These are phyloP conservation scores for Tremella fuciformis DNA, from an alignment of 768 basidiomycete genomes.

Conservation along the genomic window DNA sequence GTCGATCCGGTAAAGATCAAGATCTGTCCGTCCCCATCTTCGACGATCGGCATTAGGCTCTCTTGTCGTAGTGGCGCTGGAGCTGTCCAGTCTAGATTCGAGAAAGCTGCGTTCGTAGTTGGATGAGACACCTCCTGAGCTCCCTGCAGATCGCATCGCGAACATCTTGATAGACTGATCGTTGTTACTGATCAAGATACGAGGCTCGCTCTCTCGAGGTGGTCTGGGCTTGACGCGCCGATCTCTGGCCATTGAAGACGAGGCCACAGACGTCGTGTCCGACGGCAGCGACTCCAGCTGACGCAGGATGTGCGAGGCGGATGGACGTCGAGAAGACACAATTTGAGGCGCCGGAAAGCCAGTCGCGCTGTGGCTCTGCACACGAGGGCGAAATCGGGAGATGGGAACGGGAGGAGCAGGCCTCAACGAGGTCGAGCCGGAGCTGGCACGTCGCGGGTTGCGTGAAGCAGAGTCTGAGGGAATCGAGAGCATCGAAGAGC, in stretches of 20 bases:
- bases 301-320: conserved; percentile 6
- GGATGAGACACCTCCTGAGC: not conserved
- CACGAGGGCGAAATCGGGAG: conserved; percentile 9
- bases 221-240: not conserved
- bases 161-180: conserved; percentile 78
- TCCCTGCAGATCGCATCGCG: conserved; percentile 55
- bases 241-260: no score
- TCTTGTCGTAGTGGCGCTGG: conserved; percentile 1
- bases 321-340: conserved; percentile 18
- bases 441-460: conserved; percentile 6
- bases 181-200: conserved; percentile 81
- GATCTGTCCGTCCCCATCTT: conserved; percentile 2
- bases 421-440: not conserved
- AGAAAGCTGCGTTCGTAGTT: conserved; percentile 1
- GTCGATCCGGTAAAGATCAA: not conserved
- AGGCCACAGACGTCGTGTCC: no score
- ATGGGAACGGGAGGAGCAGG: not conserved
- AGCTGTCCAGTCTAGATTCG: not conserved
- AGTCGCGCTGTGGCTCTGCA: not conserved
- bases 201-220: conserved; percentile 57
- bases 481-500: conserved; percentile 4
- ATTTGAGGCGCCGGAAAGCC: conserved; percentile 19
- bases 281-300: not conserved
- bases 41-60: conserved; percentile 2
- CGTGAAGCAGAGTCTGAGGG: conserved; percentile 5